Base-by-base conservation (phyloP, 73 alveolate genomes). In the Paramecium sonneborni region DNA sequence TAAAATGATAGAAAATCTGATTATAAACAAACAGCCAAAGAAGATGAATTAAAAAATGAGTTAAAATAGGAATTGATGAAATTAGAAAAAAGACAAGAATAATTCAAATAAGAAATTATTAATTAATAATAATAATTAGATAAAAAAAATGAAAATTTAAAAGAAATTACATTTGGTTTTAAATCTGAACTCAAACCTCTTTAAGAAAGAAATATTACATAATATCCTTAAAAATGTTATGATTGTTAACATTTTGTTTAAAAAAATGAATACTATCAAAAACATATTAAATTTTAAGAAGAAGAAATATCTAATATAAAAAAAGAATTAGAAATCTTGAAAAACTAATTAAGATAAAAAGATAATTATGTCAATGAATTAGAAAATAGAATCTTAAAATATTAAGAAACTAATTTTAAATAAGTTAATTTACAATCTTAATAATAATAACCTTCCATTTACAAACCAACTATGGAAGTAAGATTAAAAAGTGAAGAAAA, bases 401-500 rank as follows among this genome's bases (percentile, higher is more conserved):
- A 79, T 41, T 79, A 79, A 44, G 90, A 79, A 12, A 79, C 44
- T 24, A 41, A 20, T 23, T 79, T 79, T 39, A 79, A 79, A 43
- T 34, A 34, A 28, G 56, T 74, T 3, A 21, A 21, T n/a, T 52
- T 18, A 5, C 68, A 52, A 18, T 18, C 20, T 15, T 52, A 52
- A 38, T 10, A 26, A 38, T 38, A 32, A 21, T 38, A 2, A 20
- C 10, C 56, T 0, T 14, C 18, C 0, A n/a, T 24, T n/a, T 79
- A 30, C 41, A 79, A 46, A 24, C 44, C 90, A 2, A 10, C 90
- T 39, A 38, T 39, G 46, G 90, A 79, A 79, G 74, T 43, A 0
- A 38, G 90, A 38, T 23, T 79, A 10, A 79, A 44, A 79, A 79
- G 90, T 43, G 90, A 79, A 20, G 90, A 79, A 79, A 79, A 44